Conservation (phyloP, 495 filamentous ascomycete genomes). For the Venustampulla echinocandica region DNA sequence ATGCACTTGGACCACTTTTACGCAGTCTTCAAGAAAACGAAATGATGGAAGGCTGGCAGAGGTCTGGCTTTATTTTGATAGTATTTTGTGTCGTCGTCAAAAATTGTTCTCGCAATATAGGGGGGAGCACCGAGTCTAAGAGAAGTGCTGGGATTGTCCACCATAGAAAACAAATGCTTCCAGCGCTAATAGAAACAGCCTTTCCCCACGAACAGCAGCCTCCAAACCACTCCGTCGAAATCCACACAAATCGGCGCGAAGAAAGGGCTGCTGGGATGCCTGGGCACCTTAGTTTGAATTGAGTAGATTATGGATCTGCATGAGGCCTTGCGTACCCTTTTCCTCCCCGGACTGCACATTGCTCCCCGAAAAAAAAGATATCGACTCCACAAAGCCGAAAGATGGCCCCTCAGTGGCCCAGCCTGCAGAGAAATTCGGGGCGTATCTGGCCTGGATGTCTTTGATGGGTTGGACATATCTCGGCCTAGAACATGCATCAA, state of each 20-base stretch:
- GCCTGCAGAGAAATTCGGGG: slow-evolving; percentile 10
- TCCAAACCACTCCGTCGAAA: too few relatives aligned
- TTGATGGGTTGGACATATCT: slow-evolving; percentile 25
- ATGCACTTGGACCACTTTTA: too few relatives aligned
- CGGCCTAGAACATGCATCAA: slow-evolving; percentile 27
- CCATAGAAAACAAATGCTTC: too few relatives aligned
- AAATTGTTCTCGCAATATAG: not conserved
- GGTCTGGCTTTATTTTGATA: slow-evolving; percentile 2
- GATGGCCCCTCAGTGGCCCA: slow-evolving; percentile 10
- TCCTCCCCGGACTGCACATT: slow-evolving; percentile 14
- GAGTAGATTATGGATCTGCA: slow-evolving; percentile 22
- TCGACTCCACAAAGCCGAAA: slow-evolving; percentile 8
- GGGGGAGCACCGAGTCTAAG: too few relatives aligned
- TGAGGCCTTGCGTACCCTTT: slow-evolving; percentile 16
- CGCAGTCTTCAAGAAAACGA: slow-evolving; percentile 17
- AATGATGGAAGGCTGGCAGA: not conserved
- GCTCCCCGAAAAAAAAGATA: not conserved
- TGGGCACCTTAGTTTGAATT: slow-evolving; percentile 10
- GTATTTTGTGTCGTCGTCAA: not conserved
- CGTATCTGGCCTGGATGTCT: slow-evolving; percentile 18
- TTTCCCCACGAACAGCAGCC: too few relatives aligned
- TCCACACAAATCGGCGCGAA: too few relatives aligned
- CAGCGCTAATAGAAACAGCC: too few relatives aligned
- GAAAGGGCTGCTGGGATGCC: not conserved
- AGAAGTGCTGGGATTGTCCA: too few relatives aligned